Evolutionary conservation across 257 asterid genomes (phyloP).

Genomic region (Solanum clarkiae): DNA sequence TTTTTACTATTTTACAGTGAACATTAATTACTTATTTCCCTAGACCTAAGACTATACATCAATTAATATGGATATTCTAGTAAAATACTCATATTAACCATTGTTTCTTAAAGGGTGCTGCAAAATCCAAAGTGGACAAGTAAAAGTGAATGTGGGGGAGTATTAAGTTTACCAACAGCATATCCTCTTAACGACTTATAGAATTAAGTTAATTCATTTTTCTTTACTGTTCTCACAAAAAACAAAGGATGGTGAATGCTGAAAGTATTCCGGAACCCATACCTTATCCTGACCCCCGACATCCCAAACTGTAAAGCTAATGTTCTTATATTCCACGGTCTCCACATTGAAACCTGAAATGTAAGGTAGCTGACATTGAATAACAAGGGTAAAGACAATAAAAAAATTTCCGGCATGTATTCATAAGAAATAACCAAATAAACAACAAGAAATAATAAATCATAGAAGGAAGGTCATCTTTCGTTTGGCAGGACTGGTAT

Average conservation of each 20-base stretch:
- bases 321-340: not conserved
- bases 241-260: not conserved
- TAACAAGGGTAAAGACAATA: not conserved
- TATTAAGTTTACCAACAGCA: not conserved
- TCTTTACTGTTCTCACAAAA: not conserved
- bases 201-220: not conserved
- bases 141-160: too few relatives aligned
- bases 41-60: too few relatives aligned
- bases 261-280: not conserved
- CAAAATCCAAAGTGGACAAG: too few relatives aligned
- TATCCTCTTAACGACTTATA: not conserved
- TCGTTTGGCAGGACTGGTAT: not conserved
- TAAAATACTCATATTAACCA: too few relatives aligned
- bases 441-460: not conserved
- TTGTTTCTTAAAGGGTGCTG: too few relatives aligned
- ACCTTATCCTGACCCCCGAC: slow-evolving; percentile 1
- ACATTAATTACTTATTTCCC: too few relatives aligned
- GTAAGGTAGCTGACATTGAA: not conserved
- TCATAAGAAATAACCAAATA: not conserved
- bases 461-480: not conserved
- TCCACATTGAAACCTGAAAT: not conserved
- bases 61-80: too few relatives aligned
- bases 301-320: slow-evolving; percentile 4
- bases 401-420: not conserved
- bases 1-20: too few relatives aligned